Conservation (phyloP, 108 stramenopile species). For the Schizochytrium sp. region DNA sequence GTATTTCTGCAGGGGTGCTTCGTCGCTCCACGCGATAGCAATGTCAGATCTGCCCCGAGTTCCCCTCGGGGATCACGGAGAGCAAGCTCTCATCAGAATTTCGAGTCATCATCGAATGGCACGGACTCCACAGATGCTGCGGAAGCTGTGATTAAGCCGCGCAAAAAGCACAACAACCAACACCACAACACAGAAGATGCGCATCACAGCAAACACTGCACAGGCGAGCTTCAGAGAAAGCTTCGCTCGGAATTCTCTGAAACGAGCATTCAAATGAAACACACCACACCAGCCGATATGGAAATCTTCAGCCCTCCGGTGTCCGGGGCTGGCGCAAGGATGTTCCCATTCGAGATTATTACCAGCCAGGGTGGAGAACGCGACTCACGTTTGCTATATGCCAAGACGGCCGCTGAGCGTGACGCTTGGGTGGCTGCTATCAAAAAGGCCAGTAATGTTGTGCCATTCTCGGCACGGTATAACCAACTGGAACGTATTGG, state of each 20-base stretch:
- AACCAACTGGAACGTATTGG: constrained; percentile 62
- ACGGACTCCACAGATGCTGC: not conserved
- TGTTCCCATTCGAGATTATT: constrained; percentile 59
- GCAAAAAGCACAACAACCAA: not conserved
- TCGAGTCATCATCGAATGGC: not conserved
- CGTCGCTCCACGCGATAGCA: constrained; percentile 63
- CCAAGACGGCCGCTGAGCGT: constrained; percentile 63
- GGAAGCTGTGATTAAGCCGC: not conserved
- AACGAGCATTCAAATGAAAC: not conserved
- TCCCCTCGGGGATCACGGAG: not conserved
- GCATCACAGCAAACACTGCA: not conserved
- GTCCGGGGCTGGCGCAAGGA: not conserved
- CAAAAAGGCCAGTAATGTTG: constrained; percentile 66
- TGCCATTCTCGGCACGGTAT: constrained; percentile 68
- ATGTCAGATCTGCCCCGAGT: not conserved
- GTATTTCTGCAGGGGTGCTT: constrained; percentile 74
- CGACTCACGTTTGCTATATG: constrained; percentile 62
- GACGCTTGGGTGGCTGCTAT: constrained; percentile 70
- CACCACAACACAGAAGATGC: not conserved
- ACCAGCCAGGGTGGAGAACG: constrained; percentile 54
- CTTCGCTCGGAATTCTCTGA: constrained; percentile 56
- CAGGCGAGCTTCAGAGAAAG: not conserved
- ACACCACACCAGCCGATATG: constrained; percentile 40
- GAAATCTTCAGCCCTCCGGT: constrained; percentile 14
- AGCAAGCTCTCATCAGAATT: not conserved